A percentile compares a stretch with the other conserved stretches of the same genome.
phyloP scores from a whole-genome alignment of 139 green algal species.

The Picochlorum sp. region DNA sequence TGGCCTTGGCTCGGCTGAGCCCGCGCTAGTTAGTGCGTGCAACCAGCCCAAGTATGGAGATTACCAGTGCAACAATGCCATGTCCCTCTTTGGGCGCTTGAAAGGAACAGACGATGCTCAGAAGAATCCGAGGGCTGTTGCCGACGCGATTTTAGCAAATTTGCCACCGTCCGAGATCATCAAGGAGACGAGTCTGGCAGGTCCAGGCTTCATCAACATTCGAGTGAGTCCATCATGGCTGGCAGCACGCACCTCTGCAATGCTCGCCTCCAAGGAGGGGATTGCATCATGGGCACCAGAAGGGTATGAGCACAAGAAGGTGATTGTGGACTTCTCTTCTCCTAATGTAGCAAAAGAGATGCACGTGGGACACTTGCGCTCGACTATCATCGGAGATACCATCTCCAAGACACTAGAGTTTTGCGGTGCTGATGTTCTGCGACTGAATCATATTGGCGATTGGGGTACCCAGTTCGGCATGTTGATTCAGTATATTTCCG shows the following conservation, averaged over 20 bases:
- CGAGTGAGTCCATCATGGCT: conserved; percentile 32
- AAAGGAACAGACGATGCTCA: conserved; percentile 74
- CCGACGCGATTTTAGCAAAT: conserved; percentile 65
- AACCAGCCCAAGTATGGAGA: conserved; percentile 81
- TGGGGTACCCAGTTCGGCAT: conserved; percentile 99
- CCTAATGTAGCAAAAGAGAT: conserved; percentile 99
- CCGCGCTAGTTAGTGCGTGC: conserved; percentile 50
- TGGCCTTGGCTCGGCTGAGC: conserved; percentile 15
- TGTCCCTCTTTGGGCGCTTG: conserved; percentile 82
- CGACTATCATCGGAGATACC: conserved; percentile 93
- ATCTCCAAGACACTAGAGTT: conserved; percentile 75
- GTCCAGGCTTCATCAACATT: conserved; percentile 98
- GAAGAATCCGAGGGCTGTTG: conserved; percentile 77
- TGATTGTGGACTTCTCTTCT: conserved; percentile 92
- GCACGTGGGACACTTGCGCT: conserved; percentile 96
- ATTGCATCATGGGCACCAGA: conserved; percentile 35
- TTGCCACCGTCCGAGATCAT: conserved; percentile 58
- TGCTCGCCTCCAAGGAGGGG: conserved; percentile 28
- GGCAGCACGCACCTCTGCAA: conserved; percentile 19
- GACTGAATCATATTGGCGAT: conserved; percentile 96
- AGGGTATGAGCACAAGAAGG: conserved; percentile 23
- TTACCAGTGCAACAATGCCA: conserved; percentile 98
- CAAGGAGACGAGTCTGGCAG: conserved; percentile 52
- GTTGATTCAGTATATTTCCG: conserved; percentile 87
- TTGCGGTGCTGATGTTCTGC: conserved; percentile 75